Percentiles rank a stretch among this genome's conserved stretches.
Evolutionary conservation across 805 yeast genomes (phyloP).

Genomic region (Candida germanica): DNA sequence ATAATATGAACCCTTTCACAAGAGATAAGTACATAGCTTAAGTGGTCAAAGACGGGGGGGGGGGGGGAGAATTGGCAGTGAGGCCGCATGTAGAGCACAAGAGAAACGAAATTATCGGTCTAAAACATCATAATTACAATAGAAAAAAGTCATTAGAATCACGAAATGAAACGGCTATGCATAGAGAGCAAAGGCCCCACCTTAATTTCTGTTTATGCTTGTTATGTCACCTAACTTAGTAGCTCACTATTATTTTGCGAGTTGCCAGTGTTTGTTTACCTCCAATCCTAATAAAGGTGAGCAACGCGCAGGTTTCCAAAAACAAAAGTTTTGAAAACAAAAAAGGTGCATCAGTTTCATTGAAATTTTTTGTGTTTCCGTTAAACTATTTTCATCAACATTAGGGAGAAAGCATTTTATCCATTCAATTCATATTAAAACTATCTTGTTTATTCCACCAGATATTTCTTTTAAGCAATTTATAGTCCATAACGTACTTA

Average conservation of each 20-base stretch:
- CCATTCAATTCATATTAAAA: background rate
- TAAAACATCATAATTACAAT: too few species aligned
- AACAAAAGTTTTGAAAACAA: slow-evolving; percentile 13
- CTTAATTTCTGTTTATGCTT: too few species aligned
- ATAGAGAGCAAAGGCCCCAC: too few species aligned
- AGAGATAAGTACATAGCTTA: background rate
- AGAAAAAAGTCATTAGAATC: too few species aligned
- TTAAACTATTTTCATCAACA: slow-evolving; percentile 2
- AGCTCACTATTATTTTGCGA: background rate
- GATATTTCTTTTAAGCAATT: too few species aligned
- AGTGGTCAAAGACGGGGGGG: background rate
- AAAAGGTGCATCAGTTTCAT: slow-evolving; percentile 7
- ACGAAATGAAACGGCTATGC: too few species aligned
- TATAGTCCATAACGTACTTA: too few species aligned
- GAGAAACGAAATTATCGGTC: too few species aligned
- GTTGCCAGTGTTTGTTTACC: slow-evolving; percentile 10
- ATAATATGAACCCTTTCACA: background rate
- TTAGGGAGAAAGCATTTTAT: background rate
- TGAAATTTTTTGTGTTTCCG: slow-evolving; percentile 8
- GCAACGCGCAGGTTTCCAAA: slow-evolving; percentile 14
- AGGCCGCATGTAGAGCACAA: too few species aligned
- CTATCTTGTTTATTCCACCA: too few species aligned
- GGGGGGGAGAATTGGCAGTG: too few species aligned
- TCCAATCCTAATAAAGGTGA: slow-evolving; percentile 7
- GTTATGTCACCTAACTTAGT: background rate